phyloP scores from a whole-genome alignment of 148 eudicot genomes.

The Arbutus unedo region DNA sequence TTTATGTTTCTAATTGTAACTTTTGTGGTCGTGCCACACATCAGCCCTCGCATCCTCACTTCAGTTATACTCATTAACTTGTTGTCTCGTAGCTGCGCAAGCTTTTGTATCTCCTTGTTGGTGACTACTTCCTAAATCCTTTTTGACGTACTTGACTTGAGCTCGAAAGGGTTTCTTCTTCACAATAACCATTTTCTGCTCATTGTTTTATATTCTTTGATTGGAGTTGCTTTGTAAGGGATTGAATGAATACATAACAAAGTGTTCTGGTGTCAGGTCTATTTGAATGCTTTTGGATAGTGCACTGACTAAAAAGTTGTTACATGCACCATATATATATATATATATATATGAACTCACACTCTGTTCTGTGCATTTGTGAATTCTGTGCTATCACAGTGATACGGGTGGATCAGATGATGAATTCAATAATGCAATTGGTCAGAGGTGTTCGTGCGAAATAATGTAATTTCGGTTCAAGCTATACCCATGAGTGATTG shows the following conservation, averaged over 20 bases:
- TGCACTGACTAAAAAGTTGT: neutral
- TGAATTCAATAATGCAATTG: conserved; percentile 54
- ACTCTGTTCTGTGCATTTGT: neutral
- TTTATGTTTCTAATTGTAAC: neutral
- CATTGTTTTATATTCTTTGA: neutral
- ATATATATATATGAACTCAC: neutral
- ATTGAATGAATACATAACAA: neutral
- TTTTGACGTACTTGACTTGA: neutral
- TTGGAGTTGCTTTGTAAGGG: neutral
- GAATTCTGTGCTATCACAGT: conserved; percentile 26
- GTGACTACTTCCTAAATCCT: neutral
- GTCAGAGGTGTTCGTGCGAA: conserved; percentile 68
- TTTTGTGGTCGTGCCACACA: neutral
- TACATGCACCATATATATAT: neutral
- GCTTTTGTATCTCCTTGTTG: conserved; percentile 8
- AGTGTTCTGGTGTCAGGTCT: neutral
- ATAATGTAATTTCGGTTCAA: conserved; percentile 43
- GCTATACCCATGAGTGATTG: neutral
- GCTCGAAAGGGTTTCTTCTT: neutral
- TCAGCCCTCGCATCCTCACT: neutral
- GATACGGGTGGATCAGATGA: conserved; percentile 64
- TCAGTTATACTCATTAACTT: neutral
- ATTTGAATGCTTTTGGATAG: neutral
- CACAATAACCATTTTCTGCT: neutral
- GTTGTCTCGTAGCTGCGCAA: neutral